Evolutionary conservation across 164 flowering plant species (phyloP).

Genomic region (Liriodendron chinense): DNA sequence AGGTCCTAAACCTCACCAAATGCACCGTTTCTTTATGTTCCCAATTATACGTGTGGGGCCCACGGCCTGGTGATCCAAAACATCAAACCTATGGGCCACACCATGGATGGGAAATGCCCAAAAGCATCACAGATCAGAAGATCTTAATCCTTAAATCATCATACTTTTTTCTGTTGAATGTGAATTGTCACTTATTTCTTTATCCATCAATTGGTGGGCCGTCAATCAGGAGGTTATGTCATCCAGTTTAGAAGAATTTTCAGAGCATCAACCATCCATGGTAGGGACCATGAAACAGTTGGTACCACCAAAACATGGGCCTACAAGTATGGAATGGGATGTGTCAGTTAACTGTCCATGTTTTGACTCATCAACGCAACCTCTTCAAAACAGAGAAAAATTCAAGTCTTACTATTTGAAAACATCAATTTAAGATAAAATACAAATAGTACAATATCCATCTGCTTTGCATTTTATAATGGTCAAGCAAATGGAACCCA

Average conservation of each 20-base stretch:
- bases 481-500: neutral
- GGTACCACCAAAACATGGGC: no score
- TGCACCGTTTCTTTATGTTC: neutral
- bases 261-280: no score
- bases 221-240: no score
- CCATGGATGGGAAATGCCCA: no score
- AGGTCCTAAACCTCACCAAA: neutral
- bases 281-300: no score
- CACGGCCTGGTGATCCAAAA: neutral
- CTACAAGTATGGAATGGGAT: neutral
- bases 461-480: neutral
- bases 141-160: no score
- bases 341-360: neutral
- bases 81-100: neutral
- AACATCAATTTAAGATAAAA: neutral
- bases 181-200: no score
- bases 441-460: neutral
- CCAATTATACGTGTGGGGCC: neutral
- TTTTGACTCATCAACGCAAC: neutral
- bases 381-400: no score
- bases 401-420: neutral
- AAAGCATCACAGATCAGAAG: no score
- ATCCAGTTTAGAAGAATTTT: no score
- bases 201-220: no score
- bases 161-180: no score